A percentile compares a stretch with the other conserved stretches of the same genome.
Conservation (phyloP, 2,329 filamentous ascomycete species). For the Aureobasidium sp. region DNA sequence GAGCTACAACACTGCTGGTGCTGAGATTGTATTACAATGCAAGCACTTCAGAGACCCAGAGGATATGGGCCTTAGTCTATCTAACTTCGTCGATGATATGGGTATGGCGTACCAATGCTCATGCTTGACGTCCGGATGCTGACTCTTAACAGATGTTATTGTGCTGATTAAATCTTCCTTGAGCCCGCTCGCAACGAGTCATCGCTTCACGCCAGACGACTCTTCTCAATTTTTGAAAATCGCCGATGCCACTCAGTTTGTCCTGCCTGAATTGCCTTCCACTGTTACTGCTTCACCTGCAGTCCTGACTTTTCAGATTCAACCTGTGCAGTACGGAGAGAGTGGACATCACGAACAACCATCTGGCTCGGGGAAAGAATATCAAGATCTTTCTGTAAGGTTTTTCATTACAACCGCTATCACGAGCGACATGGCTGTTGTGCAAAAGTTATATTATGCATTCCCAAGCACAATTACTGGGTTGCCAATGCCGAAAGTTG, state of each 20-base stretch:
- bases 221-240: conserved; percentile 18
- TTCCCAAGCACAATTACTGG: background rate
- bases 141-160: conserved; percentile 22
- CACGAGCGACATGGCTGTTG: conserved; percentile 16
- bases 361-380: conserved; percentile 9
- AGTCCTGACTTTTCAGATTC: background rate
- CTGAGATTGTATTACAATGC: conserved; percentile 40
- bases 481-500: background rate
- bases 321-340: conserved; percentile 11
- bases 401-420: conserved; percentile 18
- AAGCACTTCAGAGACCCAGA: conserved; percentile 49
- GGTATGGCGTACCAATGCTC: conserved; percentile 23
- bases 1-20: conserved; percentile 24
- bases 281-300: background rate
- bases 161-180: conserved; percentile 30
- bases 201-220: conserved; percentile 22
- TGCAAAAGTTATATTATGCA: conserved; percentile 12
- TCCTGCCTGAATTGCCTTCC: conserved; percentile 17
- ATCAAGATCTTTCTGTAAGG: conserved; percentile 6
- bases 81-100: conserved; percentile 25
- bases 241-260: conserved; percentile 26
- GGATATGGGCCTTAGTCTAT: conserved; percentile 44
- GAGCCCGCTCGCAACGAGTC: conserved; percentile 27
- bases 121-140: background rate
- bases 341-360: conserved; percentile 4